Evolutionary conservation across 441 rosid species (phyloP), one percentile per base, ranked within the genome.

Genomic region (Erodium texanum): DNA sequence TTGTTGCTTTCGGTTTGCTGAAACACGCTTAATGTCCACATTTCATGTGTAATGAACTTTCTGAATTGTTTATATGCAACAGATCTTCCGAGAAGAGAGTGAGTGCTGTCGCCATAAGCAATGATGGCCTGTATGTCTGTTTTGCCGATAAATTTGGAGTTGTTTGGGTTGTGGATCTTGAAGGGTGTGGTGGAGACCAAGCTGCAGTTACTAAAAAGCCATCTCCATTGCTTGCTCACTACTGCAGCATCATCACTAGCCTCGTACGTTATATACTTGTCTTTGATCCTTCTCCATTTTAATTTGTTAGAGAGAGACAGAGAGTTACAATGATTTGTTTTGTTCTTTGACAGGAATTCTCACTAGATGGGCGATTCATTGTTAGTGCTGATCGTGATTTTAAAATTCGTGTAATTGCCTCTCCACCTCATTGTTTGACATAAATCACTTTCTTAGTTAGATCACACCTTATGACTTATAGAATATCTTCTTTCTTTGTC

Each of bases 111-210:
- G 89, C 96, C 64, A 71, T 94, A 71, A 87, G 90, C 75, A 72
- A 81, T 22, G 85, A 88, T 74, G 92, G 84, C 23, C 73, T 70
- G 48, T 66, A 83, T 77, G 89, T 85, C 67, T 92, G 97, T 71
- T 94, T 84, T 73, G 93, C 97, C 66, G 98, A 94, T 76, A 90
- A 92, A 76, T 94, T 92, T 79, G 98, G 95, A 82, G 96, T 85
- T 77, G 97, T 92, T 68, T 88, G 99, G 97, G 92, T 84, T 76
- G 83, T 88, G 73, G 83, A 77, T 74, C 74, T 84, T 29, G 82
- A 77, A 34, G 88, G 75, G 45, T 63, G 81, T 73, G 81, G 74
- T 22, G 84, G 79, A 27, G 74, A 78, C 70, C 48, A 76, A 70
- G 45, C 71, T 76, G 22, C 70, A 34, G 79, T 72, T 36, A 71